Evolutionary conservation across 768 basidiomycete species (phyloP).

Genomic region (Trametes coccinea): DNA sequence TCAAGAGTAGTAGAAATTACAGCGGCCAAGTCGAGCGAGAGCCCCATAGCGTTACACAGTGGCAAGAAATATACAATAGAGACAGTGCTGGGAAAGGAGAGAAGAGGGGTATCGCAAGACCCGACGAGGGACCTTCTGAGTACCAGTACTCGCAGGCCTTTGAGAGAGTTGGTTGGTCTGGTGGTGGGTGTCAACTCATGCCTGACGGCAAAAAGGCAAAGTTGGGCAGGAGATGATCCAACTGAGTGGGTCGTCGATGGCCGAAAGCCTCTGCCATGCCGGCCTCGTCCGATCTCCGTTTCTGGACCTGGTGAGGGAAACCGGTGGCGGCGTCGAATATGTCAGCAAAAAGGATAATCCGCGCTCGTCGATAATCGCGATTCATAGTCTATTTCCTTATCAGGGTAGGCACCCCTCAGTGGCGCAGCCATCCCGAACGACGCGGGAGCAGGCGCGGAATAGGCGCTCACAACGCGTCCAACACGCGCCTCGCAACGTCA

Average conservation of each 20-base stretch:
- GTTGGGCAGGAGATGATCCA: not conserved
- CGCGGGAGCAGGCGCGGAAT: not conserved
- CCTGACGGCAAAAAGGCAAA: conserved; percentile 5
- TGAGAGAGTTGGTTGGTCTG: not conserved
- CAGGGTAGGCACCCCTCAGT: not conserved
- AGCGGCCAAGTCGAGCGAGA: conserved; percentile 25
- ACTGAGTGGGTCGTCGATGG: not conserved
- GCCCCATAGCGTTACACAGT: not conserved
- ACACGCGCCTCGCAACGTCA: conserved; percentile 1
- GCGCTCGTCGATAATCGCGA: not conserved
- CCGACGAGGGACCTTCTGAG: not conserved
- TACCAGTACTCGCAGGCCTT: not conserved
- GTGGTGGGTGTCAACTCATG: not conserved
- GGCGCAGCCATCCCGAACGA: not conserved
- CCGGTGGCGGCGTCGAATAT: not conserved
- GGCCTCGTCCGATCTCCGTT: not conserved
- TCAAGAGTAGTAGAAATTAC: conserved; percentile 30
- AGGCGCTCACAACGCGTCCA: conserved; percentile 1
- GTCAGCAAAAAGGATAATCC: not conserved
- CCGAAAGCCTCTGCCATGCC: not conserved
- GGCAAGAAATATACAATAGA: not conserved
- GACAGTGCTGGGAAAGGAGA: not conserved
- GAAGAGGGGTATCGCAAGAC: not conserved
- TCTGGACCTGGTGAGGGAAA: not conserved
- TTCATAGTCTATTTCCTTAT: not conserved